Evolutionary conservation across 345 rosid genomes (phyloP), one percentile per base, ranked within the genome.

Genomic region (Aquilaria yunnanensis): DNA sequence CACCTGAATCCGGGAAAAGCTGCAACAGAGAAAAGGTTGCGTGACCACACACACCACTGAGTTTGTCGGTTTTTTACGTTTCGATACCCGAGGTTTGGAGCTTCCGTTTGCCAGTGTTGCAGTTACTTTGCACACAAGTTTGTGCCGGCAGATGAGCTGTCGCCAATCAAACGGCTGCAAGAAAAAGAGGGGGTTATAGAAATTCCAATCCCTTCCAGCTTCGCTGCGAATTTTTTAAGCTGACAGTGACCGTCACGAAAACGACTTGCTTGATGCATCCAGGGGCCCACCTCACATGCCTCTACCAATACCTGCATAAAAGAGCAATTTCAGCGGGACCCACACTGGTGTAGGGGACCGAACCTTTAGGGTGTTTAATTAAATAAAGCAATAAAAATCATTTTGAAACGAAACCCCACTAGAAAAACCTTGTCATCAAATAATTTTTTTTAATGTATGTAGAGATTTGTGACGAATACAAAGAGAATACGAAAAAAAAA

Each of bases 221-320:
- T 66, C 56, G 59, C 51, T 64, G 46, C 72, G 62, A 70, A 70
- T 11, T 57, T 3, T 70, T 62, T 29, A 59, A 23, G 69, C 32
- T 72, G 80, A 68, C 54, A 5, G 68, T 29, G 83, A 76, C 70
- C 69, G 12, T 0, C 14, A 23, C 58, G 78, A 79, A 48, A 70
- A 52, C 4, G 70, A 76, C 68, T 5, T 57, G 47, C 57, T 61
- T 41, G 57, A 60, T 67, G 56, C 31, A 11, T 50, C 50, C 32
- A 3, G 54, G 77, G 79, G 9, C 81, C 84, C 74, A 72, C 81
- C 50, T 70, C 84, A 80, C 84, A 77, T 80, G 84, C 80, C 14
- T 66, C 72, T 65, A 67, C 80, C 72, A 76, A 73, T 74, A 68
- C 65, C 65, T 67, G 70, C 54, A 59, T 12, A 49, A 67, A 71